Base-by-base conservation (phyloP, 2,329 filamentous ascomycete species). In the Drechslerella dactyloides region DNA sequence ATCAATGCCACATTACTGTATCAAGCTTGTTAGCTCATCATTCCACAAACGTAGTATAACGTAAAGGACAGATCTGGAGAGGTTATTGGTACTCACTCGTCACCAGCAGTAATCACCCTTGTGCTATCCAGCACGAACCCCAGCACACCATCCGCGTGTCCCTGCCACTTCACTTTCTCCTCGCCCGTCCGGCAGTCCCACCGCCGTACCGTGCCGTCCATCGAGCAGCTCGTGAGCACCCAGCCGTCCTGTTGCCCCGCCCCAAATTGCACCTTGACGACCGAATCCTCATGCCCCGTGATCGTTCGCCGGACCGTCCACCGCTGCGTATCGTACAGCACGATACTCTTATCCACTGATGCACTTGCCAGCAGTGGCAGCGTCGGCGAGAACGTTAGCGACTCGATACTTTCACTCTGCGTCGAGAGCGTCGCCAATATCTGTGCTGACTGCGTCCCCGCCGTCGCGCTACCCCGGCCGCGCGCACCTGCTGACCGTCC, bases 201-300 rank as follows among this genome's bases (percentile, higher is more conserved):
- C 70, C 93, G 84, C 77, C 91, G 84, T 19, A 99, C 86, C 0
- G 93, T 91, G 17, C 94, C 93, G 77, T 99, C 94, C 84, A 97
- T 91, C 7, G 94, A 94, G 75, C 89, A 93, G 74, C 87, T 91
- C 1, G 93, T 97, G 59, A 97, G 82, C 73, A 96, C 78, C 87
- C 86, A 93, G 66, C 80, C 84, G 8, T 33, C 27, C 76, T 78
- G 82, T 65, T 77, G 81, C 79, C 78, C 81, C 78, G 83, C 83
- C 68, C 96, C 85, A 77, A 96, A 99, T 70, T 97, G 91, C 2
- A 97, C 87, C 81, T 96, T 93, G 73, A 97, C 93, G 19, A 99
- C 91, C 0, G 91, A 89, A 77, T 89, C 89, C n/a, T 91, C 90
- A 74, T 93, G 79, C 96, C 93, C 0, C 91, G 93, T 55, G 74